Evolutionary conservation across 2,329 filamentous ascomycete genomes (phyloP).

Genomic region (Fusarium multiceps): DNA sequence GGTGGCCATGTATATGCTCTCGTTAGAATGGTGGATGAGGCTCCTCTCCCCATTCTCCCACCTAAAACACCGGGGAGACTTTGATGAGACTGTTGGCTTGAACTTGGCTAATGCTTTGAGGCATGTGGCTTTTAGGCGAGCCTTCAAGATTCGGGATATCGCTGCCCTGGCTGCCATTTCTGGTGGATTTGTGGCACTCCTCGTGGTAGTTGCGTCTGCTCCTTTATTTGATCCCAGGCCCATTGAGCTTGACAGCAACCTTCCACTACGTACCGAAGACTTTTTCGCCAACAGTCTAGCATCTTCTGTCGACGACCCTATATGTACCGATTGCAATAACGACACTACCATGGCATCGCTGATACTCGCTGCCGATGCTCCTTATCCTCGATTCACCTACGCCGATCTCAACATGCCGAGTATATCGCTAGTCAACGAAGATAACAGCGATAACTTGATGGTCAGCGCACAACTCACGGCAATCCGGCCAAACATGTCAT

Average conservation of each 20-base stretch:
- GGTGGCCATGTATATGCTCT: slow-evolving; percentile 48
- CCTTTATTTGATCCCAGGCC: slow-evolving; percentile 49
- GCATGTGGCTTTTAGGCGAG: slow-evolving; percentile 44
- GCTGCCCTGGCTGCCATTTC: slow-evolving; percentile 45
- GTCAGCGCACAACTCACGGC: slow-evolving; percentile 47
- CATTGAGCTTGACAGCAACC: slow-evolving; percentile 34
- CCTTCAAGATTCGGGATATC: slow-evolving; percentile 44
- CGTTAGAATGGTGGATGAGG: slow-evolving; percentile 49
- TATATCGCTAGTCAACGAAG: slow-evolving; percentile 33
- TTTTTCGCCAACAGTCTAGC: slow-evolving; percentile 48
- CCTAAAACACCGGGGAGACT: slow-evolving; percentile 45
- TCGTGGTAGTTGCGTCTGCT: slow-evolving; percentile 49
- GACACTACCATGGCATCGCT: slow-evolving; percentile 51
- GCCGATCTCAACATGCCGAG: slow-evolving; percentile 47
- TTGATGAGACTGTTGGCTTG: slow-evolving; percentile 47
- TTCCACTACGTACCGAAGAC: slow-evolving; percentile 45
- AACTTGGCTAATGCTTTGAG: slow-evolving; percentile 50
- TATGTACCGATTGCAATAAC: slow-evolving; percentile 42
- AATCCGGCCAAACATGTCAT: slow-evolving; percentile 48
- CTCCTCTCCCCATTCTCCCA: slow-evolving; percentile 50
- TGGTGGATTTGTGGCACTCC: slow-evolving; percentile 45
- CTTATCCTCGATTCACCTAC: slow-evolving; percentile 53
- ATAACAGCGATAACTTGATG: slow-evolving; percentile 13
- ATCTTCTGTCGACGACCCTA: slow-evolving; percentile 38
- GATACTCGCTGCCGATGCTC: slow-evolving; percentile 50